These are phyloP conservation scores for Lactifluus piperatus DNA, from an alignment of 768 basidiomycete species.

Conservation along the genomic window DNA sequence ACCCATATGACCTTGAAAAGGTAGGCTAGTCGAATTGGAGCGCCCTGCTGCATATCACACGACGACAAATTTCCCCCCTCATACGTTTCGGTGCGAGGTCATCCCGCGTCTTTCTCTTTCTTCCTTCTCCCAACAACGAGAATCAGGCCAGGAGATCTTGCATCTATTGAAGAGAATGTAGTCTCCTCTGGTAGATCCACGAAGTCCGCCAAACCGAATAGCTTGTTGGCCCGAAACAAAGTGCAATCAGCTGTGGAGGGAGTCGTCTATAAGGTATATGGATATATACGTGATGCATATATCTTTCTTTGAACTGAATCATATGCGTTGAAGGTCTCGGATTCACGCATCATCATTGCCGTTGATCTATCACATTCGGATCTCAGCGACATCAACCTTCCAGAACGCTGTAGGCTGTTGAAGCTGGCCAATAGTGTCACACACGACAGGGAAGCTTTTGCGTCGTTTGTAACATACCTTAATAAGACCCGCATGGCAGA, in stretches of 20 bases:
- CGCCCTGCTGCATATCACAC: slow-evolving; percentile 74
- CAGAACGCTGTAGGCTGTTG: slow-evolving; percentile 75
- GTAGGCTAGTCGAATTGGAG: slow-evolving; percentile 79
- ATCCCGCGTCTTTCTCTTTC: background rate
- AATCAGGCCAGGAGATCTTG: slow-evolving; percentile 77
- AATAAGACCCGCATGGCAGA: slow-evolving; percentile 30
- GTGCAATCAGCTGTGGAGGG: slow-evolving; percentile 46
- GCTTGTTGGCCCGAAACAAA: slow-evolving; percentile 27
- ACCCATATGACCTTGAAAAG: slow-evolving; percentile 26
- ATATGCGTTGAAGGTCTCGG: slow-evolving; percentile 50
- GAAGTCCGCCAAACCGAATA: slow-evolving; percentile 40
- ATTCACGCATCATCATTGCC: slow-evolving; percentile 74
- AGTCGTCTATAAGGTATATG: slow-evolving; percentile 67
- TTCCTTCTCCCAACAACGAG: too few relatives aligned
- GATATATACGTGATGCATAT: slow-evolving; percentile 28
- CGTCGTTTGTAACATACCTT: background rate
- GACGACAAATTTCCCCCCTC: slow-evolving; percentile 67
- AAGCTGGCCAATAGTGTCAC: slow-evolving; percentile 92
- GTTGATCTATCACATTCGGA: slow-evolving; percentile 53
- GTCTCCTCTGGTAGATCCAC: slow-evolving; percentile 31
- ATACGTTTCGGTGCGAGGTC: slow-evolving; percentile 60
- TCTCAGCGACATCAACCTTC: slow-evolving; percentile 64
- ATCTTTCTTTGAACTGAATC: background rate
- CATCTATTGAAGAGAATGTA: slow-evolving; percentile 70
- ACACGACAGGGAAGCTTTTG: slow-evolving; percentile 57